Evolutionary conservation across 306 rosid species (phyloP), one percentile per base, ranked within the genome.

Genomic region (Neltuma alba): DNA sequence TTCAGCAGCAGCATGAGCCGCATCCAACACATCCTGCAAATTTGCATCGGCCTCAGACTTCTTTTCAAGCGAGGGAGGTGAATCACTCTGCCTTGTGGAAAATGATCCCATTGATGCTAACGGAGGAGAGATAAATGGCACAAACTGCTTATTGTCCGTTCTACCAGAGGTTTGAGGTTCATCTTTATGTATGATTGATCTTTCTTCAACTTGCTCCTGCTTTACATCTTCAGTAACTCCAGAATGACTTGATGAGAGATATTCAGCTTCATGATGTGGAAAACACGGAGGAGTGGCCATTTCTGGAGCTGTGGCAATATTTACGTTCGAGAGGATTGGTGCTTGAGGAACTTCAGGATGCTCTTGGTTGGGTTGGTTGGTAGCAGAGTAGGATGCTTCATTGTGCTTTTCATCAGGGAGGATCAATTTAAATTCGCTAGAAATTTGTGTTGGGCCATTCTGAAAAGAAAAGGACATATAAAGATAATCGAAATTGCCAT

Each of bases 1-100:
- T 72, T 94, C 97, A 10, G 97, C 97, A 58, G 99, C 99, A 73
- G 96, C 91, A 60, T 95, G 95, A 10, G 98, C 98, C 64, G 99
- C 99, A 73, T 93, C 93, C 83, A 95, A 64, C 70, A 95, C 98
- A 76, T 95, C 99, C 82, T 92, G 91, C 48, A 95, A 78, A 86
- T 95, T 88, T 68, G 88, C 84, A 55, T 83, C 70, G 50, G 74
- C 81, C 41, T 85, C 96, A 14, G 89, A 63, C 77, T 80, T 87
- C 71, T 89, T 90, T 66, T 87, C 82, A 64, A 81, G 82, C 63
- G 81, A 36, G 52, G 87, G 74, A 70, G 84, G 81, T 31, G 84
- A 61, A 50, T 80, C 87, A 62, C 77, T 78, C 16, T 77, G 81
- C 83, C 72, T 87, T 9, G 72, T 82, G 75, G 90, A 80, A 72